A percentile compares a stretch with the other conserved stretches of the same genome.
These are phyloP conservation scores for Debaryomyces singareniensis DNA, from an alignment of 1,139 yeast species.

Conservation along the genomic window DNA sequence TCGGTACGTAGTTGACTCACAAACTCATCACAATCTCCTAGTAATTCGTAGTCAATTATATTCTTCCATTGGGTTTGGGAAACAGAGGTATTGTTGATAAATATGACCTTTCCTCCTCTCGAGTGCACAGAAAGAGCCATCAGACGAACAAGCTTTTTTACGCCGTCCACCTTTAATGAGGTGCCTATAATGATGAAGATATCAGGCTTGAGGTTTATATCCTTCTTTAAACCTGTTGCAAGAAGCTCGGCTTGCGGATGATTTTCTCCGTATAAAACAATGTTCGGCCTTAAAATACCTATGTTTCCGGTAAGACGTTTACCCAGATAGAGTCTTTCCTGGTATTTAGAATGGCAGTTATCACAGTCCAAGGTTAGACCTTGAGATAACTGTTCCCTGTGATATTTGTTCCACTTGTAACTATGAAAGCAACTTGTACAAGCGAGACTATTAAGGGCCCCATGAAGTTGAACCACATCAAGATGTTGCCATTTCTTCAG, in stretches of 20 bases:
- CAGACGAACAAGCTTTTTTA: constrained; percentile 56
- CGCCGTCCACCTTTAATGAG: constrained; percentile 68
- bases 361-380: constrained; percentile 65
- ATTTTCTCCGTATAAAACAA: constrained; percentile 72
- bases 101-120: constrained; percentile 54
- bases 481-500: constrained; percentile 49
- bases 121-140: constrained; percentile 56
- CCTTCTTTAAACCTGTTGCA: constrained; percentile 53
- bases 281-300: constrained; percentile 67
- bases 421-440: constrained; percentile 64
- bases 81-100: constrained; percentile 52
- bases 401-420: constrained; percentile 56
- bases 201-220: constrained; percentile 55
- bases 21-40: constrained; percentile 80
- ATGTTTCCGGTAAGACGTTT: constrained; percentile 53
- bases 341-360: constrained; percentile 46
- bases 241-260: constrained; percentile 68
- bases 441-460: constrained; percentile 69
- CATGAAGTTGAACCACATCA: constrained; percentile 87
- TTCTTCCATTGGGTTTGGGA: constrained; percentile 48
- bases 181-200: constrained; percentile 69
- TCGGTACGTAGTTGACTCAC: constrained; percentile 45
- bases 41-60: constrained; percentile 64
- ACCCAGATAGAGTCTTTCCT: constrained; percentile 51
- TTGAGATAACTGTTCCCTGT: constrained; percentile 34